Evolutionary conservation across 768 basidiomycete species (phyloP).

Genomic region (Suillus paluster): DNA sequence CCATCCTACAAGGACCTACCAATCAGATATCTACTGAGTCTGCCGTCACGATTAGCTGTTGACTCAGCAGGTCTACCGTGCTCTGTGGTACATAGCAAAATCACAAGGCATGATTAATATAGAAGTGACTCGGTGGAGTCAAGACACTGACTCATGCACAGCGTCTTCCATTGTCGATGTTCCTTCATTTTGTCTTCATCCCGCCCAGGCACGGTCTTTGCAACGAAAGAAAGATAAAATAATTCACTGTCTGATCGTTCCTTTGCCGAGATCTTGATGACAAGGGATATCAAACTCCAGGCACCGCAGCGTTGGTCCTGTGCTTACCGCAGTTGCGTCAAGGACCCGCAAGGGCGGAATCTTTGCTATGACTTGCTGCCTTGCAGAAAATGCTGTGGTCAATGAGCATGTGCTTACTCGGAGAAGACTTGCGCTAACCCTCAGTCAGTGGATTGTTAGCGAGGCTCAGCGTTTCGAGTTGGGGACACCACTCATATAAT

Average conservation of each 20-base stretch:
- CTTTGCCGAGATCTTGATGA: constrained; percentile 62
- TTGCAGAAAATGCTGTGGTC: constrained; percentile 46
- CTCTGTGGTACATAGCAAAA: constrained; percentile 42
- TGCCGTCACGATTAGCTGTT: constrained; percentile 44
- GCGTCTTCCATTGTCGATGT: constrained; percentile 68
- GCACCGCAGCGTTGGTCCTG: constrained; percentile 10
- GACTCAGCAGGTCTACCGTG: constrained; percentile 56
- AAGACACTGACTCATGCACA: constrained; percentile 60
- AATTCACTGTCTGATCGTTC: constrained; percentile 84
- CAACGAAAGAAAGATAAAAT: constrained; percentile 76
- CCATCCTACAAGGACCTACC: constrained; percentile 42
- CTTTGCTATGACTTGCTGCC: constrained; percentile 68
- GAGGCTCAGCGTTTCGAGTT: constrained; percentile 62
- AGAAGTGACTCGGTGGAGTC: constrained; percentile 9
- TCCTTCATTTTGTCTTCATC: constrained; percentile 47
- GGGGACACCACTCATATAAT: constrained; percentile 70
- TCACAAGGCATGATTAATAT: constrained; percentile 7
- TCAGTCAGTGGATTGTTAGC: constrained; percentile 66
- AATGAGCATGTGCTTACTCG: constrained; percentile 7
- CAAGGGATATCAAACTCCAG: constrained; percentile 14
- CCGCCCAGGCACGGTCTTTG: constrained; percentile 44
- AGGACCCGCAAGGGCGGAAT: constrained; percentile 64
- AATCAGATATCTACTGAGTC: constrained; percentile 63
- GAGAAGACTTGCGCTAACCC: constrained; percentile 40
- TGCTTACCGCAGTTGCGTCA: constrained; percentile 66